Base-by-base conservation (phyloP, 306 rosid genomes). In the Quercus rubra region DNA sequence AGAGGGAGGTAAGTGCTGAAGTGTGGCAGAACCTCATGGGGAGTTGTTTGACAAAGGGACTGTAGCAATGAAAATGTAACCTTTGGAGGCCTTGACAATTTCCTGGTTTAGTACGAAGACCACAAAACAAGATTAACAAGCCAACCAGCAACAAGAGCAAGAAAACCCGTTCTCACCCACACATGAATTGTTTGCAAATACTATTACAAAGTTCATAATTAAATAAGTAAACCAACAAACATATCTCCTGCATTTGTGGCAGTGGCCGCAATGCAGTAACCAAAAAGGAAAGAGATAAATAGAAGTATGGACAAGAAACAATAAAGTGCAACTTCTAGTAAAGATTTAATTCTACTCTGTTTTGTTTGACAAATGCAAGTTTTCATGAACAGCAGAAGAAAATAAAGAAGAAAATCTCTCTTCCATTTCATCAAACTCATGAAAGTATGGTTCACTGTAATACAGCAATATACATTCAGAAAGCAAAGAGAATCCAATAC, bases 11-110 rank as follows among this genome's bases (percentile, higher is more conserved):
- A 56, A 79, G 75, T 84, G 77, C 79, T 35, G 87, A 85, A 77
- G 79, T 74, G 27, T 73, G 76, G 79, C 64, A 33, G 77, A 86
- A 74, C 91, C 81, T 87, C 98, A 94, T 91, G 80, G 89, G 82
- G 83, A 74, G 75, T 66, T 73, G 77, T 61, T 80, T 80, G 23
- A 56, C 64, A 74, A 55, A 41, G 71, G 76, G 85, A 75, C 81
- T 35, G 63, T 66, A 83, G n/a, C 82, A 79, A 61, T 38, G 15
- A 54, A 69, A 78, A 35, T 73, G 85, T 55, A 69, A 68, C 51
- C 71, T 67, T 86, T 25, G 33, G 74, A 74, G 77, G 54, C 75
- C 85, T 81, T 83, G 85, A 85, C 78, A 35, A 81, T 83, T 77
- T 73, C 97, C 98, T 93, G 91, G 80, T 74, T 78, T 73, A 71